A percentile compares a stretch with the other conserved stretches of the same genome.
phyloP scores from a whole-genome alignment of 768 basidiomycete species.

The Pulveroboletus sp. region DNA sequence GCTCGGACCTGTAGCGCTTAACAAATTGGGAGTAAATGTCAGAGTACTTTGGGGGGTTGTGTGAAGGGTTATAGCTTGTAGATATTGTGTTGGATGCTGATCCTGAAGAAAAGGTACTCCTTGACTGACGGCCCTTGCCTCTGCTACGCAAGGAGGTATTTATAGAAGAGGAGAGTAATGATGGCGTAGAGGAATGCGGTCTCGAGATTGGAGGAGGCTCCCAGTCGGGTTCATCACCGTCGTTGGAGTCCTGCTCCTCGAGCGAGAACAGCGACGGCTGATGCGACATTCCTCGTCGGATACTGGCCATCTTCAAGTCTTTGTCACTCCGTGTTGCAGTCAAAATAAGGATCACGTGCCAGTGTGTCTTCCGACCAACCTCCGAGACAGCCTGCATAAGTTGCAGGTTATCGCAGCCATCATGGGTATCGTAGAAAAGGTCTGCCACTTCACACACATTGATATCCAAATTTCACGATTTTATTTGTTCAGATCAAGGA shows the following conservation, averaged over 20 bases:
- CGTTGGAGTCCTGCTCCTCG: slow-evolving; percentile 51
- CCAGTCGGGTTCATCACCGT: slow-evolving; percentile 45
- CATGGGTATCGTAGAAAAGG: slow-evolving; percentile 97
- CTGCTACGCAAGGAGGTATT: slow-evolving; percentile 31
- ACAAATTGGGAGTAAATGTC: slow-evolving; percentile 82
- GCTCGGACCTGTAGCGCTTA: slow-evolving; percentile 65
- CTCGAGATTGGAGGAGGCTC: slow-evolving; percentile 35
- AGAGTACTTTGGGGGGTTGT: slow-evolving; percentile 40
- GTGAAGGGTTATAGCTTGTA: slow-evolving; percentile 28
- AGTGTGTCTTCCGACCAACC: too few relatives aligned
- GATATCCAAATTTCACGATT: slow-evolving; percentile 2
- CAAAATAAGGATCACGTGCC: not conserved
- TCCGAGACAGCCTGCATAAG: not conserved
- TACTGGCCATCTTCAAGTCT: slow-evolving; percentile 17
- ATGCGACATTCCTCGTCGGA: slow-evolving; percentile 38
- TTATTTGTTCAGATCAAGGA: slow-evolving; percentile 74
- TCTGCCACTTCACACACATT: slow-evolving; percentile 17
- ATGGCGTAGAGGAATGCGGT: slow-evolving; percentile 19
- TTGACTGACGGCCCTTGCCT: slow-evolving; percentile 31
- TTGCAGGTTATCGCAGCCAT: slow-evolving; percentile 19
- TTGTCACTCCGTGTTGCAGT: not conserved
- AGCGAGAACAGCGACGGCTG: slow-evolving; percentile 69
- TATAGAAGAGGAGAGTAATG: slow-evolving; percentile 27
- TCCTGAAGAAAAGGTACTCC: slow-evolving; percentile 28
- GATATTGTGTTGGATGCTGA: slow-evolving; percentile 27